Base-by-base conservation (phyloP, 2,329 filamentous ascomycete species). In the Penicillium janthinellum region DNA sequence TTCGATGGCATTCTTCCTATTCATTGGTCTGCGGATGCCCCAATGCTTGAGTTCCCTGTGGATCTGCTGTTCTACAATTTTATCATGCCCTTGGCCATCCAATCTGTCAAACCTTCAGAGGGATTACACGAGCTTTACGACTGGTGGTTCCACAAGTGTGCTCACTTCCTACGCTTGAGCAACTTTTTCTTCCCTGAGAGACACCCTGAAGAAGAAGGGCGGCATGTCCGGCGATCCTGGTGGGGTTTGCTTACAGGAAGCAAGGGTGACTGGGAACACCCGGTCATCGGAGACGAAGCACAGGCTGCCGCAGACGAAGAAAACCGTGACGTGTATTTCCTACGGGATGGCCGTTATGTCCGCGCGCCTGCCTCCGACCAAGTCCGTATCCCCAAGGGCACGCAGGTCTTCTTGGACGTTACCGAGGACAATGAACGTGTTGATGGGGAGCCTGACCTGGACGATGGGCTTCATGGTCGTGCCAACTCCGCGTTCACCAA, bases 61-160 rank as follows among this genome's bases (percentile, higher is more conserved):
- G 94, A 99, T 71, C 82, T 99, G 1, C 81, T 99, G 15, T 95
- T 98, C 73, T 99, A 97, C 83, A 98, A 98, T 76, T 96, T 97
- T 74, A 81, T 97, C 49, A 95, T 97, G 82, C 95, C 95, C 0
- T 79, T 96, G 51, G 88, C 93, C 12, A 86, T 98, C 67, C 89
- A 86, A 67, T 88, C 92, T 67, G 89, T 96, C 76, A 91, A 90
- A 72, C 93, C 94, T 1, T 92, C 91, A 54, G 90, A 96, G 71
- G 89, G 87, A 0, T 81, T 99, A 3, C 90, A 96, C 67, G 81
- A 84, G 56, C 89, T 97, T 82, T 99, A 96, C 73, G 88, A 88
- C 7, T 98, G 94, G 94, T 99, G 95, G 92, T 96, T 99, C 79
- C 88, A 90, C 66, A 87, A 86, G 68, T 96, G 93, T 72, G 95